These are phyloP conservation scores for Salix purpurea DNA, from an alignment of 345 rosid species.

Conservation along the genomic window DNA sequence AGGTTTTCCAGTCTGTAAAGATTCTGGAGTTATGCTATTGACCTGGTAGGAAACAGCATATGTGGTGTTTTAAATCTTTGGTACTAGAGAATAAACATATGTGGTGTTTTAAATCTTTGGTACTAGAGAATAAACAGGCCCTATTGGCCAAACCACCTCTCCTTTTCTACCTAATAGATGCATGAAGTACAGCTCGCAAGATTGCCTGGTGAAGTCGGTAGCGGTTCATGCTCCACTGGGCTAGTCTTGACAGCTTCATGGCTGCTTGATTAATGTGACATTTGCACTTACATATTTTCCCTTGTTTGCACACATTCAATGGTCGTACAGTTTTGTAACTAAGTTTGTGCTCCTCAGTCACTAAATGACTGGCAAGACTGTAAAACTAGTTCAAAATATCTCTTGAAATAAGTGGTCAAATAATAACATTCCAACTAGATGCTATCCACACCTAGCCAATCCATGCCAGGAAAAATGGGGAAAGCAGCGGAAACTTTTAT, in stretches of 20 bases:
- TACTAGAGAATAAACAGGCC: neutral
- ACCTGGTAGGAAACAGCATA: neutral
- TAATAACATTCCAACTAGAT: neutral
- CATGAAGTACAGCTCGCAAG: neutral
- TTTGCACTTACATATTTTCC: too few species aligned
- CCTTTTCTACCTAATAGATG: neutral
- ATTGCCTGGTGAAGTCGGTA: neutral
- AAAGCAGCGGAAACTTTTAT: neutral
- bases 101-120: neutral
- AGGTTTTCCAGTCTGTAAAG: neutral
- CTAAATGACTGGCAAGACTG: neutral
- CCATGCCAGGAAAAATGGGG: neutral
- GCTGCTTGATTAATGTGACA: neutral
- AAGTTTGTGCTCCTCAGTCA: neutral
- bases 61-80: neutral
- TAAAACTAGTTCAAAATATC: neutral
- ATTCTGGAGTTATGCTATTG: neutral
- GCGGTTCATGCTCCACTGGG: neutral
- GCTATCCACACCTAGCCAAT: neutral
- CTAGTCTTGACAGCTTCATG: neutral
- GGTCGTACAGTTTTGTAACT: neutral
- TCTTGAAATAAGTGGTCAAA: neutral
- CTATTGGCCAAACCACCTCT: neutral
- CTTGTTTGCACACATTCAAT: neutral
- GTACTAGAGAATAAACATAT: neutral